Evolutionary conservation across 2,329 filamentous ascomycete species (phyloP), one percentile per base, ranked within the genome.

Genomic region (Monosporascus sp.): DNA sequence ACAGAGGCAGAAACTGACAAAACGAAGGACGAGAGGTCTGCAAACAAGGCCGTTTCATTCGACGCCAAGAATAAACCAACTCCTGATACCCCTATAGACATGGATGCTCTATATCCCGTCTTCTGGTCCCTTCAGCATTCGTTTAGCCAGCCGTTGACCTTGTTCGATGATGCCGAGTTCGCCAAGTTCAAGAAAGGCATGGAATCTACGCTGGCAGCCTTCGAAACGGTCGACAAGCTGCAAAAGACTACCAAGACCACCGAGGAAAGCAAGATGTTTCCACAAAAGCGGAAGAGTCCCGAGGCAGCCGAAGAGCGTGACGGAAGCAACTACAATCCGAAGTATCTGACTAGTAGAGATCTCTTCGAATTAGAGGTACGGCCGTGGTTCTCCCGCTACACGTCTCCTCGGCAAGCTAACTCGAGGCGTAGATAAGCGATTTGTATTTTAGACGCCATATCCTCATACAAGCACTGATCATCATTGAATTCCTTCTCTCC

Each of bases 301-400:
- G 78, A 78, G 43, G 72, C 73, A 28, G 78, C 83, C 50, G 81
- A 82, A 7, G 77, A 82, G 49, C 80, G 83, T 51, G 85, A 87
- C 56, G 79, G 85, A 24, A 87, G 84, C 65, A 86, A 83, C 24
- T 97, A 96, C 73, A 99, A 99, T 64, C 93, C 95, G 1, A 99
- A 97, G 68, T 99, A 99, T 68, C 80, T 99, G 18, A 99, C 94
- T n/a, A 97, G 92, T 69, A 83, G 88, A 59, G 95, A 99, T 68
- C 78, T 99, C 1, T 99, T 99, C 70, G 91, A 95, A 64, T 82
- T 99, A 46, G 94, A 99, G 80, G 88, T 91, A 78, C 55, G 74
- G 65, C 49, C 24, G 28, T 47, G 8, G 17, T 45, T 44, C 5
- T 15, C 20, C 51, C 49, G 37, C 31, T 48, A 28, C 58, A 53